Base-by-base conservation (phyloP, 176 grass and related monocot species). In the Saccharum officinarum region DNA sequence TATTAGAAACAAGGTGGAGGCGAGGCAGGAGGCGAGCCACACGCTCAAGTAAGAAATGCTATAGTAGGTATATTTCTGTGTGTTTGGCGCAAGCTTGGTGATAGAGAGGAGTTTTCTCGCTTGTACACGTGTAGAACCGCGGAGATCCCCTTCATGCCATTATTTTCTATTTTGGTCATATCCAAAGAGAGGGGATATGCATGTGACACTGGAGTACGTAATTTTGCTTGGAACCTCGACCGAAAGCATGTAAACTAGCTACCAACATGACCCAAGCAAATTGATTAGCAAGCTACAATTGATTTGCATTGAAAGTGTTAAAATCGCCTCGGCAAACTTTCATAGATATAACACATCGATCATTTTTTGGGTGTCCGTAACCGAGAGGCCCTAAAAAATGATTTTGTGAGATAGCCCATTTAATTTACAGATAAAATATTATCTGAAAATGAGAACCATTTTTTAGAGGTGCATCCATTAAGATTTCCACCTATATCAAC, bases 21-120 rank as follows among this genome's bases (percentile, higher is more conserved):
- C 81, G 80, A 54, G 73, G 73, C 82, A 52, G 71, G 30, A 81
- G 81, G 89, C 31, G 67, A 86, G 71, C 78, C 86, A 85, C 82
- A 39, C 46, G 68, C 67, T 42, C 45, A 40, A 63, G 41, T 14
- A 59, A 59, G 28, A 74, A 45, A 69, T 69, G 66, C 14, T 55
- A 7, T 37, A 20, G 34, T 52, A 18, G 9, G 65, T n/a, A 15
- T 42, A 15, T 42, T n/a, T 44, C 6, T 20, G 0, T 52, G 22
- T 31, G 45, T 33, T 7, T 28, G 70, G 41, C 26, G 41, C 23
- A 47, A 73, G 70, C 23, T 30, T 73, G 70, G 30, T 28, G 69
- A 42, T 16, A 25, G 4, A 49, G 68, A 72, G 11, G 22, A 59
- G 57, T 11, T 61, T 61, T 61, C n/a, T 11, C n/a, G 9, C n/a